Base-by-base conservation (phyloP, 345 rosid genomes). In the Gynandropsis gynandra region DNA sequence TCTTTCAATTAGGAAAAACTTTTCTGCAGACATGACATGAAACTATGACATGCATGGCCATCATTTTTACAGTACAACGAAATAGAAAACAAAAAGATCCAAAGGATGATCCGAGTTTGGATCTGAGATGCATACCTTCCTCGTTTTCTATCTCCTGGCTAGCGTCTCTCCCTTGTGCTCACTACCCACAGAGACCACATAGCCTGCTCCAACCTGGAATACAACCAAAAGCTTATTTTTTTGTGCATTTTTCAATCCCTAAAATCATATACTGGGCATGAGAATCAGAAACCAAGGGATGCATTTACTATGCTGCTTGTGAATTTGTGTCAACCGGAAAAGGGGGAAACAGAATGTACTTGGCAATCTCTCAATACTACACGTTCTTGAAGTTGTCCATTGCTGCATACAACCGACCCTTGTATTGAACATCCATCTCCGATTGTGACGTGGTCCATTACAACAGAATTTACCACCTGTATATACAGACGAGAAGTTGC, bases 391-490 rank as follows among this genome's bases (percentile, higher is more conserved):
- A 92, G 84, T 67, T 87, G 96, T 16, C 73, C 94, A 16, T 82
- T 92, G 72, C 95, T 85, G 73, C 95, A 92, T 50, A 92, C 56
- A 56, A 92, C 86, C 17, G 98, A 87, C 47, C 89, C 89, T 68
- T 92, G 95, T 63, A 92, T 75, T 7, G 93, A 82, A 65, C 96
- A 87, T 40, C 96, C 95, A 71, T 87, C 98, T 51, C 86, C 95
- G 50, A 82, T 74, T 8, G 90, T 83, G 39, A 84, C 83, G 45
- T 85, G 93, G 70, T 92, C 69, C 98, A 87, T 87, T 35, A 92
- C 78, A 50, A 87, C 73, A 9, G 98, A 92, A 72, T 87, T 92
- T 46, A 81, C 85, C 51, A 87, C 76, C 98, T 92, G 77, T 73
- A 71, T 20, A 24, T 41, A 52, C 59, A 35, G 51, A 8, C 31